Percentiles rank a stretch among this genome's conserved stretches.
Conservation (phyloP, 2,329 filamentous ascomycete species). For the Cordyceps pruinosa region DNA sequence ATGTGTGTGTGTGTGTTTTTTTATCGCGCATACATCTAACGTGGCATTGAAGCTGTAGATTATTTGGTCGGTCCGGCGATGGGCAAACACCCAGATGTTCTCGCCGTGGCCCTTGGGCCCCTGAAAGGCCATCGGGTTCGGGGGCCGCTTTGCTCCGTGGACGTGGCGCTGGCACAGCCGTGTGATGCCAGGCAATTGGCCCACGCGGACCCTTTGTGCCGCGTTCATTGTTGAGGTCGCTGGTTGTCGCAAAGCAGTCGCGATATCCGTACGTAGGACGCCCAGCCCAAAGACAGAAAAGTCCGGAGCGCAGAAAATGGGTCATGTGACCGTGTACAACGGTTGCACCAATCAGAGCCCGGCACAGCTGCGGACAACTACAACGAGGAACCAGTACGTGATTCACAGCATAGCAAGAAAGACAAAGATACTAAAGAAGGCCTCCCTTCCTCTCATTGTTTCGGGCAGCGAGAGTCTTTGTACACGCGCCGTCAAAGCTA, state of each 20-base stretch:
- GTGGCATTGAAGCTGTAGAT: constrained; percentile 44
- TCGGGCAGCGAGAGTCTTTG: no score
- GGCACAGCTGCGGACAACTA: no score
- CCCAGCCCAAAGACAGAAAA: constrained; percentile 2
- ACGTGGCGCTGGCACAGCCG: constrained; percentile 11
- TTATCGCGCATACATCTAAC: constrained; percentile 33
- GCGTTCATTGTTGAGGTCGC: constrained; percentile 9
- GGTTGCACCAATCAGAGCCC: no score
- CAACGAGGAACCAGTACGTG: no score
- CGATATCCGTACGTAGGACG: not conserved
- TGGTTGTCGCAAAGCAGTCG: not conserved
- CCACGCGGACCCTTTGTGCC: constrained; percentile 9
- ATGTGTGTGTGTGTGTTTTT: no score
- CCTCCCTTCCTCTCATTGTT: no score
- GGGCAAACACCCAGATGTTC: constrained; percentile 49
- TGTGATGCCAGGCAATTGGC: constrained; percentile 12
- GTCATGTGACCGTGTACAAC: no score
- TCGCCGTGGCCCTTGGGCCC: constrained; percentile 42
- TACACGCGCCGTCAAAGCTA: no score
- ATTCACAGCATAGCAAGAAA: no score
- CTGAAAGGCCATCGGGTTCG: constrained; percentile 19
- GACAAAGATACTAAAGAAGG: no score
- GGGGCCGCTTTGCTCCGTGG: not conserved
- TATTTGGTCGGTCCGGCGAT: constrained; percentile 43
- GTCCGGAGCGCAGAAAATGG: not conserved